Evolutionary conservation across 352 stramenopile species (phyloP).

Genomic region (Phytopythium aichiense): DNA sequence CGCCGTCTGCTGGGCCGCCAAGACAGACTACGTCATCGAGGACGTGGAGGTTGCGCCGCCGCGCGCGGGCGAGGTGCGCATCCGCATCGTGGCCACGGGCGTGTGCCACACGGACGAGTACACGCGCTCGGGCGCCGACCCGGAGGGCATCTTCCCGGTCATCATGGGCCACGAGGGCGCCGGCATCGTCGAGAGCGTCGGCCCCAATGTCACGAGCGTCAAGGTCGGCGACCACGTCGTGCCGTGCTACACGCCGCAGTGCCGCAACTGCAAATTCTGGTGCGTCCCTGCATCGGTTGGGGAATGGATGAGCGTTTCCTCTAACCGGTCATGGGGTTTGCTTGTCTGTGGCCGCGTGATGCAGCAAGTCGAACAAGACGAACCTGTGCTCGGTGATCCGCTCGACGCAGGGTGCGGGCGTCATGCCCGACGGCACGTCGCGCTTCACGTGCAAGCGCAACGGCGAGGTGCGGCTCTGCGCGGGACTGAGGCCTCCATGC

Average conservation of each 20-base stretch:
- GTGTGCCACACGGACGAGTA: slow-evolving; percentile 89
- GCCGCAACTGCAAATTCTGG: slow-evolving; percentile 88
- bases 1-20: slow-evolving; percentile 84
- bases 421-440: slow-evolving; percentile 82
- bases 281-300: slow-evolving; percentile 11
- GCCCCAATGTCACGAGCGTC: slow-evolving; percentile 66
- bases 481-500: neutral
- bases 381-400: slow-evolving; percentile 86
- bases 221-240: slow-evolving; percentile 92
- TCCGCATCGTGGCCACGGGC: slow-evolving; percentile 81
- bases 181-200: slow-evolving; percentile 81
- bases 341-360: neutral
- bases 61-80: slow-evolving; percentile 67
- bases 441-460: slow-evolving; percentile 88
- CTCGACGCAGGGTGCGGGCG: slow-evolving; percentile 63
- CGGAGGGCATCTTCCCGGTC: slow-evolving; percentile 79
- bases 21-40: slow-evolving; percentile 80
- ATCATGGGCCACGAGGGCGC: slow-evolving; percentile 88
- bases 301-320: no score
- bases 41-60: slow-evolving; percentile 74
- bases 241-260: slow-evolving; percentile 94
- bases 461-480: slow-evolving; percentile 31
- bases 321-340: neutral
- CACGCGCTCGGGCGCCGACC: slow-evolving; percentile 74
- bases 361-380: slow-evolving; percentile 78